These are phyloP conservation scores for Ettlia oleoabundans DNA, from an alignment of 139 green algal genomes.

Conservation along the genomic window DNA sequence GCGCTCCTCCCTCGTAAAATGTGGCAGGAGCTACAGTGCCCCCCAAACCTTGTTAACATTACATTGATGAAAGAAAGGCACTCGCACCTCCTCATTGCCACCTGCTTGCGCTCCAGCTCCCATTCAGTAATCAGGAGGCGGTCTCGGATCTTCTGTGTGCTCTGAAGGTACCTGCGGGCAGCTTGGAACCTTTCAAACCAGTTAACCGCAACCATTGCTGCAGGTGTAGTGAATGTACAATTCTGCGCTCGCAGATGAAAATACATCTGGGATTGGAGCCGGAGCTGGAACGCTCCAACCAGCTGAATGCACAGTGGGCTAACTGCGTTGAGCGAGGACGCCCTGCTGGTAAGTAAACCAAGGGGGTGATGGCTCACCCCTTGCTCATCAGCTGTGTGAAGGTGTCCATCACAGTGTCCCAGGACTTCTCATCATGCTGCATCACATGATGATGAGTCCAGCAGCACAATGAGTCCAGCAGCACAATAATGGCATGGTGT, in stretches of 20 bases:
- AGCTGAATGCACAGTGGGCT: no score
- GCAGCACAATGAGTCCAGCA: background rate
- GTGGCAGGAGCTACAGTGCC: no score
- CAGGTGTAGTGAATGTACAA: no score
- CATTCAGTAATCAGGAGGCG: slow-evolving; percentile 37
- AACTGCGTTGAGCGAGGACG: no score
- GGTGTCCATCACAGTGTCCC: slow-evolving; percentile 10
- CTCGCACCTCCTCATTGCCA: slow-evolving; percentile 31
- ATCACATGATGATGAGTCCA: background rate
- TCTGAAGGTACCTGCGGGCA: slow-evolving; percentile 40
- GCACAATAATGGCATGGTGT: background rate
- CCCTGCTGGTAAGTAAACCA: no score
- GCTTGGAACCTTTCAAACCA: no score
- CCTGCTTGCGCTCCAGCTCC: slow-evolving; percentile 20
- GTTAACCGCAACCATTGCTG: no score
- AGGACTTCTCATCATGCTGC: slow-evolving; percentile 8
- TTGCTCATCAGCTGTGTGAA: slow-evolving; percentile 41
- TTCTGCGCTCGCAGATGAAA: no score
- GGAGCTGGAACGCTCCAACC: no score
- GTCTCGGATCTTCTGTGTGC: slow-evolving; percentile 37
- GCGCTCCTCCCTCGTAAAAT: no score
- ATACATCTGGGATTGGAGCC: no score
- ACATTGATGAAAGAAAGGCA: background rate
- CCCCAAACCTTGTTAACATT: background rate
- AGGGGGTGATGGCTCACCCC: no score